Evolutionary conservation across 2,329 filamentous ascomycete genomes (phyloP).

Genomic region (Myriosclerotinia curreyana): DNA sequence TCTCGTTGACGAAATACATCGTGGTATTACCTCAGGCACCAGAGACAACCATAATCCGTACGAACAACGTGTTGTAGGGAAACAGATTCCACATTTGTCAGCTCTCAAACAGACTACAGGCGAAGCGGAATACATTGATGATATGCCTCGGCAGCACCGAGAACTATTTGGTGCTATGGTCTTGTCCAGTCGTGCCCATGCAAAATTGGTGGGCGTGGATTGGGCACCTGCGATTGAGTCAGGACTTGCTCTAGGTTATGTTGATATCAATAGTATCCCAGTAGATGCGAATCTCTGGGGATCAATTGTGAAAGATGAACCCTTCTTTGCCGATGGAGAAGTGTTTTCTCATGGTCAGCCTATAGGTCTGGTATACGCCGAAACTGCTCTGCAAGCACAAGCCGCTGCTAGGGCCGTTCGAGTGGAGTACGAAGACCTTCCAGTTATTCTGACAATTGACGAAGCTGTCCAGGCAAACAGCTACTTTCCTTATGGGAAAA

Average conservation of each 20-base stretch:
- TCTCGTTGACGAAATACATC: conserved; percentile 77
- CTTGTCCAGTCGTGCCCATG: conserved; percentile 81
- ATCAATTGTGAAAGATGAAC: conserved; percentile 66
- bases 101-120: conserved; percentile 90
- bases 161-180: conserved; percentile 86
- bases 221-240: conserved; percentile 60
- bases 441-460: conserved; percentile 85
- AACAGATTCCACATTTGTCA: conserved; percentile 76
- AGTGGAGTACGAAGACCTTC: conserved; percentile 85
- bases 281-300: conserved; percentile 85
- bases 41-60: conserved; percentile 76
- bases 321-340: conserved; percentile 86
- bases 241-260: conserved; percentile 73
- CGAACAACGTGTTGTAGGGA: conserved; percentile 75
- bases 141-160: conserved; percentile 79
- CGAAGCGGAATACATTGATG: conserved; percentile 92
- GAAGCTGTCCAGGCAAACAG: conserved; percentile 87
- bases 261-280: conserved; percentile 77
- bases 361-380: conserved; percentile 83
- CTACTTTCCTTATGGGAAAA: conserved; percentile 75
- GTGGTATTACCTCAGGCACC: conserved; percentile 71
- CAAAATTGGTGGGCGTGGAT: conserved; percentile 76
- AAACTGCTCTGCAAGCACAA: conserved; percentile 71
- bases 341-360: conserved; percentile 88
- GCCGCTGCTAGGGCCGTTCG: conserved; percentile 78